phyloP scores from a whole-genome alignment of 495 filamentous ascomycete genomes.

The Talaromyces trachyspermus region DNA sequence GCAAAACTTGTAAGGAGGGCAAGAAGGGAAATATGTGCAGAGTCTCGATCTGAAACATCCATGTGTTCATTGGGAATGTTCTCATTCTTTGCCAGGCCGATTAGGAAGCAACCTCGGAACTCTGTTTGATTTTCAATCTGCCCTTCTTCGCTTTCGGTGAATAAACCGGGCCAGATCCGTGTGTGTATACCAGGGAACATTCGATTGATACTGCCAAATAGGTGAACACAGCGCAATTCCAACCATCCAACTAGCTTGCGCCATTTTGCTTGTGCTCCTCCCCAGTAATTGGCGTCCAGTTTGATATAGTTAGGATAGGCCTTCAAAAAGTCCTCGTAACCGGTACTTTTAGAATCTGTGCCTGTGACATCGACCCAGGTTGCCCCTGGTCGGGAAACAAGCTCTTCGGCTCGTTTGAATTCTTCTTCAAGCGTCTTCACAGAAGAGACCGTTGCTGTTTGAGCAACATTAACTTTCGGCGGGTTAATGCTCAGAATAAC shows the following conservation, averaged over 20 bases:
- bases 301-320: constrained; percentile 41
- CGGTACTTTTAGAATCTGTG: constrained; percentile 5
- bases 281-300: constrained; percentile 51
- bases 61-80: not conserved
- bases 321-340: constrained; percentile 34
- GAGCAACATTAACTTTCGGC: constrained; percentile 46
- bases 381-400: constrained; percentile 21
- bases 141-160: constrained; percentile 21
- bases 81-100: constrained; percentile 39
- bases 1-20: constrained; percentile 40
- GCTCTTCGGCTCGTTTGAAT: constrained; percentile 32
- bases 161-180: constrained; percentile 52
- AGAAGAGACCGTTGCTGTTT: constrained; percentile 38
- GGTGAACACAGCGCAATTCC: constrained; percentile 40
- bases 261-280: constrained; percentile 34
- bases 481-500: constrained; percentile 47
- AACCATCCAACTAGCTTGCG: constrained; percentile 45
- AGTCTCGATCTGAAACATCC: constrained; percentile 2
- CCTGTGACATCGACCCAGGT: constrained; percentile 37
- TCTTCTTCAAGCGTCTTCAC: constrained; percentile 40
- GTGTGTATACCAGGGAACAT: constrained; percentile 36
- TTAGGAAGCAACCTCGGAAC: constrained; percentile 48
- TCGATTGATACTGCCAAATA: constrained; percentile 45
- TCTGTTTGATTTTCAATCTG: constrained; percentile 13
- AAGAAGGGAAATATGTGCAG: constrained; percentile 22